A percentile compares a stretch with the other conserved stretches of the same genome.
These are phyloP conservation scores for Chaetomium sp. DNA, from an alignment of 2,329 filamentous ascomycete species.

Conservation along the genomic window DNA sequence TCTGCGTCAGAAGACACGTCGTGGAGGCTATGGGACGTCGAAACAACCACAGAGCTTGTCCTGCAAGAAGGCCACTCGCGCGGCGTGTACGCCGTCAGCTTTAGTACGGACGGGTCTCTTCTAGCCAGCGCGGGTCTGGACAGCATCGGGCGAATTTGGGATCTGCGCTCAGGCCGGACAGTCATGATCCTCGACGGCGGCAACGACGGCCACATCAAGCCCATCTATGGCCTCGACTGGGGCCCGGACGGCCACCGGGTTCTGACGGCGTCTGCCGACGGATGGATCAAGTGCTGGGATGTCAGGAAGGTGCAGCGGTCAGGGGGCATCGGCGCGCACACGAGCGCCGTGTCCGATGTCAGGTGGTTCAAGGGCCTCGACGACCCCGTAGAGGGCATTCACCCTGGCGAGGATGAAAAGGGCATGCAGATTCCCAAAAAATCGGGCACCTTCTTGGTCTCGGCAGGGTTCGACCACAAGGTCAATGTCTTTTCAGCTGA, in stretches of 20 bases:
- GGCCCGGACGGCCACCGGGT: slow-evolving; percentile 87
- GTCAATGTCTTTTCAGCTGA: slow-evolving; percentile 96
- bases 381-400: slow-evolving; percentile 64
- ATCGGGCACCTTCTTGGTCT: slow-evolving; percentile 88
- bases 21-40: slow-evolving; percentile 94
- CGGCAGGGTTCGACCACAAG: slow-evolving; percentile 88
- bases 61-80: slow-evolving; percentile 93
- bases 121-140: slow-evolving; percentile 91
- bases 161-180: slow-evolving; percentile 86
- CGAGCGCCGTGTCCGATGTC: slow-evolving; percentile 87
- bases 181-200: slow-evolving; percentile 95
- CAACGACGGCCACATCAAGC: slow-evolving; percentile 77
- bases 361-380: slow-evolving; percentile 91
- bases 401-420: slow-evolving; percentile 64
- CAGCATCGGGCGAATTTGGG: slow-evolving; percentile 94
- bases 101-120: slow-evolving; percentile 88
- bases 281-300: slow-evolving; percentile 98
- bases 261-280: slow-evolving; percentile 88
- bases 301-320: slow-evolving; percentile 82
- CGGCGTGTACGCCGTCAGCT: slow-evolving; percentile 86
- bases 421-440: slow-evolving; percentile 75
- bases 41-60: slow-evolving; percentile 78
- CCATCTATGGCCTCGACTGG: slow-evolving; percentile 94
- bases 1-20: slow-evolving; percentile 96
- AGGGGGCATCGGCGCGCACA: slow-evolving; percentile 87